phyloP scores from a whole-genome alignment of 148 eudicot species.

The Dianthus caryophyllus region DNA sequence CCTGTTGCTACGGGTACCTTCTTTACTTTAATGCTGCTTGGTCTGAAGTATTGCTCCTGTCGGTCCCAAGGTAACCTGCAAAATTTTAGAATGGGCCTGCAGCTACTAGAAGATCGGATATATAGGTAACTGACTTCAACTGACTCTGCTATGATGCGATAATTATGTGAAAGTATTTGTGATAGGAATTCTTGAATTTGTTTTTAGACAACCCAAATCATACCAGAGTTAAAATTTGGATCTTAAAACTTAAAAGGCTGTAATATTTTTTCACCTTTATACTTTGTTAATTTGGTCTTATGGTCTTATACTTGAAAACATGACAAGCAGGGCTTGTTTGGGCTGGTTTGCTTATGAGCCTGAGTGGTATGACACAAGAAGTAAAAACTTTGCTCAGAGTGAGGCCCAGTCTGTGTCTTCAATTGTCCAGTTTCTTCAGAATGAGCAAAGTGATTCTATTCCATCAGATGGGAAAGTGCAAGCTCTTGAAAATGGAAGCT shows the following conservation, averaged over 20 bases:
- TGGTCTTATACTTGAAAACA: not conserved
- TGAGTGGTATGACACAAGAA: conserved; percentile 84
- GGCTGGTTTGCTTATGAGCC: conserved; percentile 96
- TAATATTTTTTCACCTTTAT: not conserved
- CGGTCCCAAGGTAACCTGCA: conserved; percentile 79
- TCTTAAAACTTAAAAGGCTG: not conserved
- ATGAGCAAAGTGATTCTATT: conserved; percentile 49
- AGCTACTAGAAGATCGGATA: conserved; percentile 89
- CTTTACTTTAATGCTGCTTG: conserved; percentile 91
- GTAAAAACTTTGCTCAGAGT: conserved; percentile 68
- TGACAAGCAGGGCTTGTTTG: conserved; percentile 63
- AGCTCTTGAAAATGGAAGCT: conserved; percentile 60
- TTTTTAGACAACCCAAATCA: not conserved
- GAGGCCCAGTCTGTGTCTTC: conserved; percentile 88
- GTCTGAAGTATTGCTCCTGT: conserved; percentile 86
- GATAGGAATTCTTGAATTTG: not conserved
- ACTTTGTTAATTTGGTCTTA: not conserved
- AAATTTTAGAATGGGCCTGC: conserved; percentile 77
- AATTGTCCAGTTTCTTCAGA: conserved; percentile 69
- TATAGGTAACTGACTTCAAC: conserved; percentile 48
- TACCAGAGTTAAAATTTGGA: not conserved
- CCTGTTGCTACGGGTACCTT: conserved; percentile 95
- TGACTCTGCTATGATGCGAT: not conserved
- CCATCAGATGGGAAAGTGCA: conserved; percentile 59
- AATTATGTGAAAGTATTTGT: not conserved